phyloP scores from a whole-genome alignment of 2,329 filamentous ascomycete species.

The Hymenoscyphus linearis region DNA sequence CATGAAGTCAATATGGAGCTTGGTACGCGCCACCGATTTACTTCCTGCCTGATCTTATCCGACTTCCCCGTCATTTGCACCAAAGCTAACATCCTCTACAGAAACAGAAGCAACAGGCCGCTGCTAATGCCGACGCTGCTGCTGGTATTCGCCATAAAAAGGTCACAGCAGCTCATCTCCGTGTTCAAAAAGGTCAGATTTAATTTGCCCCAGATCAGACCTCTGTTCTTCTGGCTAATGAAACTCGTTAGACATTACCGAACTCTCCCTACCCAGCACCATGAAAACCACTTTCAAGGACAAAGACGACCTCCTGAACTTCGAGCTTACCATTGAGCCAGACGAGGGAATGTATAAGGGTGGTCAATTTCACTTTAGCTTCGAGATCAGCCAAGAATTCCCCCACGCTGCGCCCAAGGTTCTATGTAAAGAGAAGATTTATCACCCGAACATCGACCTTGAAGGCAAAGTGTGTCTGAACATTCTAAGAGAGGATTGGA shows the following conservation, averaged over 20 bases:
- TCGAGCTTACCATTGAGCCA: slow-evolving; percentile 73
- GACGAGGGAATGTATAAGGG: slow-evolving; percentile 87
- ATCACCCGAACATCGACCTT: slow-evolving; percentile 97
- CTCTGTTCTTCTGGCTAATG: background rate
- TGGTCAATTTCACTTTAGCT: slow-evolving; percentile 83
- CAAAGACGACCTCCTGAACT: slow-evolving; percentile 81
- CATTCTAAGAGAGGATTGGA: slow-evolving; percentile 97
- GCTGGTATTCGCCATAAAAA: slow-evolving; percentile 91
- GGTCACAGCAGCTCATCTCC: slow-evolving; percentile 90
- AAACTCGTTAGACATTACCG: slow-evolving; percentile 61
- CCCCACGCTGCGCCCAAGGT: slow-evolving; percentile 98
- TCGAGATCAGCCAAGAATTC: slow-evolving; percentile 90
- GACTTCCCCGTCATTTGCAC: slow-evolving; percentile 2
- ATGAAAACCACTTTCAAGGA: slow-evolving; percentile 80
- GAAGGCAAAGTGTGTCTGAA: slow-evolving; percentile 98
- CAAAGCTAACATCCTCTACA: slow-evolving; percentile 35
- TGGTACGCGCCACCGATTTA: slow-evolving; percentile 56
- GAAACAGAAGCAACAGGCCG: slow-evolving; percentile 96
- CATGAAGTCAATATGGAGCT: slow-evolving; percentile 99
- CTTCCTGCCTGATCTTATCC: background rate
- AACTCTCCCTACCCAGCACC: slow-evolving; percentile 70
- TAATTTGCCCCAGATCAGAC: background rate
- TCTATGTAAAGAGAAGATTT: slow-evolving; percentile 95
- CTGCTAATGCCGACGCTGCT: slow-evolving; percentile 71
- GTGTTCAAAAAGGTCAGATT: slow-evolving; percentile 81